Evolutionary conservation across 768 basidiomycete species (phyloP), one percentile per base, ranked within the genome.

Genomic region (Tulasnella sp.): DNA sequence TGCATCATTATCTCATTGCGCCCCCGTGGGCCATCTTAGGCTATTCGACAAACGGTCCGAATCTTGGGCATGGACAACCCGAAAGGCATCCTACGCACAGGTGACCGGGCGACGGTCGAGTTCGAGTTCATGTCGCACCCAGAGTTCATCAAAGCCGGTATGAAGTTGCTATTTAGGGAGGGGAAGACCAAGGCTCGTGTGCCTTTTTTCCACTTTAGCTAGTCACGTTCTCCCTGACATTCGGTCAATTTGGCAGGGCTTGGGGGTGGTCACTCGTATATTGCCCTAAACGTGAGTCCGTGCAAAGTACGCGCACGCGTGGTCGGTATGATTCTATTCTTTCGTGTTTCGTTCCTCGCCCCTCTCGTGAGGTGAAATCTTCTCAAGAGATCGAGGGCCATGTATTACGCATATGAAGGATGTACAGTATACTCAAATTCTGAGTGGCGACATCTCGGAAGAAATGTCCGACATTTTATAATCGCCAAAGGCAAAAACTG

Each of bases 121-220:
- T 97, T 98, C 63, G 89, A 97, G 71, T 94, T 97, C 65, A 87
- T 94, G 54, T 83, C 86, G 12, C 84, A 86, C 53, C 84, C 89
- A 0, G 94, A 96, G 73, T 93, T 83, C 66, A 74, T 98, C 61
- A 92, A 93, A 67, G 84, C 83, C 63, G 93, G 93, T 25, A 89
- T 88, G 83, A 90, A 92, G 70, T 74, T 94, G 21, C 70, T 99
- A 11, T 92, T 98, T 68, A 75, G 94, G 37, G 96, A 98, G 69
- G 94, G 93, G 3, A 91, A 90, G 73, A 96, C 92, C 0, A 97
- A 96, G 76, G 91, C 83, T 49, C 32, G 73, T 19, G 2, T 14
- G 7, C 32, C 15, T 37, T 21, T 42, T 23, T 40, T 8, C 25
- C 15, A 21, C n/a, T 17, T 2, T 37, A 4, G 3, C n/a, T 1